phyloP scores from a whole-genome alignment of 106 monocot species.

The Posidonia australis region DNA sequence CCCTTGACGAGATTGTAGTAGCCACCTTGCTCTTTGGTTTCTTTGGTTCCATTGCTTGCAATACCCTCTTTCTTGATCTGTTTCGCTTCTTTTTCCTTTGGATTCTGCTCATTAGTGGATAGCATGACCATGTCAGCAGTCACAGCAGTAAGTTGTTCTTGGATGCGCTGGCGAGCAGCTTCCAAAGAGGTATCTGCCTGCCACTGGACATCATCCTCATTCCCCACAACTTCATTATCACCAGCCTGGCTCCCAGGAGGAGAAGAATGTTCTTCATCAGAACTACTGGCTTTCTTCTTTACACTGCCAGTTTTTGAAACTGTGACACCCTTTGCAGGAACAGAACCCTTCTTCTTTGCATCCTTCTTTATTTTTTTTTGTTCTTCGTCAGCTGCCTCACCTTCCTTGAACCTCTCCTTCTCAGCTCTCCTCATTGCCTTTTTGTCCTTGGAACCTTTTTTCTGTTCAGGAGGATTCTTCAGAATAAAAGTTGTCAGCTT shows the following conservation, averaged over 20 bases:
- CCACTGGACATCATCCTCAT: conserved; percentile 55
- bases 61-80: conserved; percentile 7
- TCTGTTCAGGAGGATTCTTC: conserved; percentile 65
- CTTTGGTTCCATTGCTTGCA: neutral
- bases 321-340: conserved; percentile 2
- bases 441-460: conserved; percentile 61
- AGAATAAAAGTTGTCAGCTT: conserved; percentile 63
- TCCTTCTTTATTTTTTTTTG: conserved; percentile 71
- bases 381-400: conserved; percentile 73
- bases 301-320: conserved; percentile 6
- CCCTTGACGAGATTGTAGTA: conserved; percentile 17
- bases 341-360: conserved; percentile 24
- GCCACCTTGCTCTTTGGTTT: neutral
- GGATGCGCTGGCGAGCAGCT: conserved; percentile 55
- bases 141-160: conserved; percentile 52
- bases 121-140: conserved; percentile 85
- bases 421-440: conserved; percentile 74
- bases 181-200: conserved; percentile 63
- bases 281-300: conserved; percentile 29
- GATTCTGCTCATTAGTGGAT: conserved; percentile 21
- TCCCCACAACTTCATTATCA: conserved; percentile 29
- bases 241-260: conserved; percentile 35
- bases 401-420: conserved; percentile 69
- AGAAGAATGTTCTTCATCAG: conserved; percentile 52
- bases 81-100: conserved; percentile 11